phyloP scores from a whole-genome alignment of 148 eudicot species.

The Silene uniflora region DNA sequence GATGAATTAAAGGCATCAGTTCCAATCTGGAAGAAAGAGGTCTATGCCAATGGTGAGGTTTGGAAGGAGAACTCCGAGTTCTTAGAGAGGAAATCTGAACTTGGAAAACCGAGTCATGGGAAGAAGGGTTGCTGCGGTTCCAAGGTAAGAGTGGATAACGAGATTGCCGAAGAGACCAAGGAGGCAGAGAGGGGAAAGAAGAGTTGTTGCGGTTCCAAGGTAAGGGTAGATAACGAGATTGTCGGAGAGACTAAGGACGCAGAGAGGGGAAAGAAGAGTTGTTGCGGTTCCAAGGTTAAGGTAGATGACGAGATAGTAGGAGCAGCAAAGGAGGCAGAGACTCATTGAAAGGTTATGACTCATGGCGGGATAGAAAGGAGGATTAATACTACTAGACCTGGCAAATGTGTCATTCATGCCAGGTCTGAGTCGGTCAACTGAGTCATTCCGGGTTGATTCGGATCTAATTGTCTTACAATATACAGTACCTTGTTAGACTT shows the following conservation, averaged over 20 bases:
- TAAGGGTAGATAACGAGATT: no score
- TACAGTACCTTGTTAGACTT: neutral
- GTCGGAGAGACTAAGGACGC: neutral
- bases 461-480: neutral
- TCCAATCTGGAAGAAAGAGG: conserved; percentile 96
- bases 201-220: no score
- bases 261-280: conserved; percentile 12
- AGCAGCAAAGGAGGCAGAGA: no score
- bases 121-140: conserved; percentile 45
- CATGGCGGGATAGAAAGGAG: no score
- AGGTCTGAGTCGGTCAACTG: no score
- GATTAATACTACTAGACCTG: no score
- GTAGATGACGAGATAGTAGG: no score
- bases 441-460: no score
- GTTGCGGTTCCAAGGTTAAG: no score
- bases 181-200: conserved; percentile 18
- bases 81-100: conserved; percentile 47
- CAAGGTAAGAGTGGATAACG: no score
- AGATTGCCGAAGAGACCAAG: neutral
- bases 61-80: conserved; percentile 94
- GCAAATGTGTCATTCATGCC: no score
- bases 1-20: conserved; percentile 89
- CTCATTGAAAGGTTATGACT: no score
- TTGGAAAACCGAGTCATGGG: conserved; percentile 27
- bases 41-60: conserved; percentile 81